Evolutionary conservation across 1,284 basidiomycete species (phyloP), one percentile per base, ranked within the genome.

Genomic region (Ustilago tritici): DNA sequence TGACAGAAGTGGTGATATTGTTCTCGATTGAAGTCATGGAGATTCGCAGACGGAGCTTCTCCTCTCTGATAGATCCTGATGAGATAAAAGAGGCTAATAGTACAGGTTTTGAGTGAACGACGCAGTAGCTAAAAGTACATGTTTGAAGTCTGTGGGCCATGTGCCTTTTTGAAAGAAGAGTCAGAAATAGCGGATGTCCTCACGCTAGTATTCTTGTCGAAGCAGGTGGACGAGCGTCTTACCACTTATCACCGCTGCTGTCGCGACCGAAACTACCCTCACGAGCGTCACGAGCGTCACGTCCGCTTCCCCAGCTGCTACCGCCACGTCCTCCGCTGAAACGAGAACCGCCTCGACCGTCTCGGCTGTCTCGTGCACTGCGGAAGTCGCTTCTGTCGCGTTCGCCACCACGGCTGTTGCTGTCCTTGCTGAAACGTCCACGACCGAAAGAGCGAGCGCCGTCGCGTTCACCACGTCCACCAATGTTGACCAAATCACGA

Each of bases 251-350:
- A 31, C 57, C n/a, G 36, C 70, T 68, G 62, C 50, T 73, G 36
- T 73, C 65, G 41, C 55, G 61, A 40, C 50, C 43, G 36, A 38
- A 68, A 31, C 70, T 65, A 62, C 65, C 65, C 70, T 73, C 65
- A n/a, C 65, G 70, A 65, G 70, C 61, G 55, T 73, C 65, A n/a
- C 65, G 70, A 65, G 70, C 61, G 55, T 73, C 70, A 3, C 70
- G 65, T 10, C 70, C 70, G 46, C 61, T 73, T 34, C 65, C 70
- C 41, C 54, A 73, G 34, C 56, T 65, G 47, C 55, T 35, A 8
- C 49, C 49, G 10, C 49, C 49, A 15, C 64, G 63, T 36, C 62
- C 62, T 4, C 68, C 68, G 54, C 61, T 41, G 6, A 38, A 59
- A 40, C 63, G 59, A 7, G 59, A 61, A 34, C 65, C 23, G 35